Evolutionary conservation across 768 basidiomycete species (phyloP).

Genomic region (Tricholoma furcatifolium): DNA sequence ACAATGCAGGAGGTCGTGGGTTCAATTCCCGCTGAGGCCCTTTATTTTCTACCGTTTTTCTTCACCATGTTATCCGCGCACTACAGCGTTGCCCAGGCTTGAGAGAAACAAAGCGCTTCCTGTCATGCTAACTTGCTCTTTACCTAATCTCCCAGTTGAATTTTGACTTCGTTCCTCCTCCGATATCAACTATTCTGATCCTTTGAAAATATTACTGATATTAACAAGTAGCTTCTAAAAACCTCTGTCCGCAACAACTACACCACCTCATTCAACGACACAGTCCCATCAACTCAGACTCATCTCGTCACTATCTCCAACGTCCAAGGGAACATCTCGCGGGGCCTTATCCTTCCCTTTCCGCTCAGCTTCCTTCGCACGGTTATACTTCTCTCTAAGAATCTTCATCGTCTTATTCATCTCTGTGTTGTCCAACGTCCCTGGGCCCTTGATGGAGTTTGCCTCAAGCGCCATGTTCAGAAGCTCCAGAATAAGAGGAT

Average conservation of each 20-base stretch:
- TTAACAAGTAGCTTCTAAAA: neutral
- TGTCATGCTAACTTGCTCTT: too few relatives aligned
- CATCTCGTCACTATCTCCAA: conserved; percentile 26
- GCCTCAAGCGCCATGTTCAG: conserved; percentile 77
- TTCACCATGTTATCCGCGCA: too few relatives aligned
- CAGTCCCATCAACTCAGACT: conserved; percentile 21
- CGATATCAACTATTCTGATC: too few relatives aligned
- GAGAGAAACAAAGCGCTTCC: too few relatives aligned
- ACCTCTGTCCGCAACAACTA: neutral
- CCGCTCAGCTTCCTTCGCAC: conserved; percentile 20
- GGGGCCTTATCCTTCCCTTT: conserved; percentile 27
- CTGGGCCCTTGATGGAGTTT: conserved; percentile 21
- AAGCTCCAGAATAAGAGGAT: conserved; percentile 76
- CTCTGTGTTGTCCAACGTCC: conserved; percentile 20
- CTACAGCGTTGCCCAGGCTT: too few relatives aligned
- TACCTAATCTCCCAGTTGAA: too few relatives aligned
- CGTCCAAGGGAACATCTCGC: conserved; percentile 17
- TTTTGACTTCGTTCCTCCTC: too few relatives aligned
- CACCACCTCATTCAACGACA: too few relatives aligned
- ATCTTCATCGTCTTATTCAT: conserved; percentile 28
- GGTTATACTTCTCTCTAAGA: conserved; percentile 32
- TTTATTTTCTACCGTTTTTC: too few relatives aligned
- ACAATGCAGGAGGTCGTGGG: too few relatives aligned
- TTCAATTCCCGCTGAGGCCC: too few relatives aligned
- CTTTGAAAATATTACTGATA: too few relatives aligned